Base-by-base conservation (phyloP, 805 yeast species). In the Candida rishiriensis region DNA sequence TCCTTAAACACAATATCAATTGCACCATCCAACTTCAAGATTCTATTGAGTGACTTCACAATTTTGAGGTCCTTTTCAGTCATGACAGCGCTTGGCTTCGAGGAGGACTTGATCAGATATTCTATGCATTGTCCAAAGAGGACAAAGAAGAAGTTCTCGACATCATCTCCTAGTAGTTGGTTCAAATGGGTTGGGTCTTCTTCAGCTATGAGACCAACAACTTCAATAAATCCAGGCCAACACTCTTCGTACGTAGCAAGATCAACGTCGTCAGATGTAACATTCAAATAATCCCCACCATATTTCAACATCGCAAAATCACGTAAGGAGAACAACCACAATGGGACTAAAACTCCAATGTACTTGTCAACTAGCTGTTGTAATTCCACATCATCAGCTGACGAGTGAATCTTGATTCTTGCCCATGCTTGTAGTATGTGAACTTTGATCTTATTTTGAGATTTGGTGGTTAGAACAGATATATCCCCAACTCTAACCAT, bases 41-140 rank as follows among this genome's bases (percentile, higher is more conserved):
- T 68, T 43, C 78, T 72, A 30, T 65, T 67, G 47, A 90, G 61
- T 0, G 85, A 81, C 2, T 68, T 66, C 11, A 75, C 55, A 3
- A 81, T 75, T 1, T 50, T 48, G 30, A 47, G 43, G 29, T 61
- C 63, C 26, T 63, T 63, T 12, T 49, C 44, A 36, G 53, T 54
- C 32, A 41, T 43, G n/a, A 49, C 40, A 10, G 44, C 31, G 33
- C 39, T 40, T 2, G 46, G 31, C 21, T 50, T 54, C 4, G 60
- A 56, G 15, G 64, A 62, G n/a, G 49, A 34, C 40, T 73, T 75
- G 39, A 84, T 74, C 48, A 89, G 69, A 0, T 84, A 77, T 53
- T 87, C 95, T 39, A 89, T 72, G 59, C 96, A 88, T 52, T 87
- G 85, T 10, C 96, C 86, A 65, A 85, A 86, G 34, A 90, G 61